Evolutionary conservation across 192 early-diverging fungal species (phyloP), one percentile per base, ranked within the genome.

Genomic region (Coemansia erecta): DNA sequence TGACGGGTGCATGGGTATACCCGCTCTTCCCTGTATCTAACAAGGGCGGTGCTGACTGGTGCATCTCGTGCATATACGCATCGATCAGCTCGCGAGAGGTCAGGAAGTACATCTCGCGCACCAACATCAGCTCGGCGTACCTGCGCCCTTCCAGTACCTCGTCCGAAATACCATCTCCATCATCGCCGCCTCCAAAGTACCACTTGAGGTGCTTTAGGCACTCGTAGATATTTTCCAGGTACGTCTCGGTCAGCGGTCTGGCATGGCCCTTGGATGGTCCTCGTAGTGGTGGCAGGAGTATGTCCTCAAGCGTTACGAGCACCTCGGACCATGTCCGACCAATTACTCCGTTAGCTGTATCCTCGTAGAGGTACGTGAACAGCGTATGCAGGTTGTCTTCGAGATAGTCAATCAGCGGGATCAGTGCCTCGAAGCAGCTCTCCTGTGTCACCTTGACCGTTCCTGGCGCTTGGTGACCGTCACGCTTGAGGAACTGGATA

Each of bases 261-360:
- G 65, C 69, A 56, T 76, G 37, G 73, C 82, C 28, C 81, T 88
- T 55, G 70, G 70, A 45, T 63, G 72, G 15, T 60, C 88, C 42
- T 67, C 52, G 86, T n/a, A 88, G 72, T 1, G 90, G 90, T 2
- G 91, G 91, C 53, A 91, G 64, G 22, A 92, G 58, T 0, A 91
- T 69, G 35, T 83, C 82, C 60, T 92, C 89, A 28, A 92, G 70
- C 2, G 84, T 70, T 10, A 80, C 59, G 18, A 90, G 66, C 12
- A 87, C 86, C 49, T 91, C 89, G 54, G 81, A 80, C 91, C 91
- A 92, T 19, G 89, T 83, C 47, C 79, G 83, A 26, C 77, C 59
- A 35, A 91, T 84, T 15, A 89, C 85, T 48, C 81, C 73, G 28
- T 83, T 80, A 57, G 89, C 86, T 17, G 86, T 83, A 21, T 80